Base-by-base conservation (phyloP, 768 basidiomycete species). In the Xanthoconium purpureum region DNA sequence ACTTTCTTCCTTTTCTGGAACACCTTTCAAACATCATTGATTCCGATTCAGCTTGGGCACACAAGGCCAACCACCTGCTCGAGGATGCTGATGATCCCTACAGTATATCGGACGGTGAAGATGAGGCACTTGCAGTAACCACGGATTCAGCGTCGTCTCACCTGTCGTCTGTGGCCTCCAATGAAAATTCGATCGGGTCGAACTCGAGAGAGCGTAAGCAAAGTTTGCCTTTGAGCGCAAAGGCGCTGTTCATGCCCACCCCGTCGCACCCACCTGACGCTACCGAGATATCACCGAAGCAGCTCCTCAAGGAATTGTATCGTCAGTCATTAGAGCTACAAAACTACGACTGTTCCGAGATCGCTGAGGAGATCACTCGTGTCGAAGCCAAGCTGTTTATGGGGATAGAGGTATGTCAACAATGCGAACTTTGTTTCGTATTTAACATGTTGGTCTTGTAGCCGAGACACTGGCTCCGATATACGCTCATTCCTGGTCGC, bases 401-500 rank as follows among this genome's bases (percentile, higher is more conserved):
- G 60, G 76, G 78, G 47, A 94, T 97, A 52, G 78, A 89, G 78
- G 94, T 94, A 57, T 58, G 80, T 57, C 35, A 13, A 15, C 32
- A 24, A 49, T 30, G 17, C 28, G 40, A 56, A 3, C n/a, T 43
- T 24, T 39, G 20, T 18, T 17, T 15, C 28, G 29, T 18, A 44
- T 53, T 56, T 51, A 12, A 62, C 37, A 43, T 36, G 17, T 28
- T 35, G 15, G 29, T 43, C 28, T 45, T 65, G 40, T 59, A 95
- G 92, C 91, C 94, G 28, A 83, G 94, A 50, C 87, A 96, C 67
- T 92, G 93, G 86, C 78, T 96, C 18, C 79, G 86, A 49, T 91
- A 89, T 70, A 89, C 84, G 33, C 85, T 88, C 67, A 81, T 79
- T 57, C 83, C 81, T 13, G 84, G 83, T 43, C 84, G 82, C 64